phyloP scores from a whole-genome alignment of 2,329 filamentous ascomycete species.

The Alternaria viburni region DNA sequence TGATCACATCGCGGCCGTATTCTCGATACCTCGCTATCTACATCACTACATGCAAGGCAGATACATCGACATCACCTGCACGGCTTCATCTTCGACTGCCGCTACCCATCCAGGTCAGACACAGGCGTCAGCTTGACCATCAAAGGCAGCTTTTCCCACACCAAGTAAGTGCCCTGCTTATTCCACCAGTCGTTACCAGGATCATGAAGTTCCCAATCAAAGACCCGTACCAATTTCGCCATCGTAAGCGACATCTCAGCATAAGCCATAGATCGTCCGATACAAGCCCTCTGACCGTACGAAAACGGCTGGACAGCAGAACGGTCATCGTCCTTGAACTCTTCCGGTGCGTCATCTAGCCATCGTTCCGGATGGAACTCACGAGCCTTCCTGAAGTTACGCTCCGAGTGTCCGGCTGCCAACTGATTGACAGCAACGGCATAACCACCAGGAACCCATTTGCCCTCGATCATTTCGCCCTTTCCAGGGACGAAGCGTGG shows the following conservation, averaged over 20 bases:
- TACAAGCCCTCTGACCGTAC: slow-evolving; percentile 13
- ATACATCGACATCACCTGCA: neutral
- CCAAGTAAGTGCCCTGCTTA: slow-evolving; percentile 4
- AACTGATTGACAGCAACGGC: slow-evolving; percentile 23
- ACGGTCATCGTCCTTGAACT: slow-evolving; percentile 35
- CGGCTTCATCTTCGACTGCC: neutral
- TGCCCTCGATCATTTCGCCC: slow-evolving; percentile 21
- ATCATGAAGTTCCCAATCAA: slow-evolving; percentile 1
- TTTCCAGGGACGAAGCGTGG: slow-evolving; percentile 21
- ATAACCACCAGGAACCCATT: slow-evolving; percentile 25
- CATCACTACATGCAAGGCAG: neutral
- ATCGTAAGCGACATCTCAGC: neutral
- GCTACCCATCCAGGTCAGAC: neutral
- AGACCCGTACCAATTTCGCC: slow-evolving; percentile 1
- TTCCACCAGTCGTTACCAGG: slow-evolving; percentile 3
- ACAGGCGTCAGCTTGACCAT: slow-evolving; percentile 1
- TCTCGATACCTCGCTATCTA: neutral
- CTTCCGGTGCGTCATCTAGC: slow-evolving; percentile 1
- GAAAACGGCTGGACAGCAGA: slow-evolving; percentile 36
- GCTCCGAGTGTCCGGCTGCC: slow-evolving; percentile 17
- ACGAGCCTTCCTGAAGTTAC: slow-evolving; percentile 26
- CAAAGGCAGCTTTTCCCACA: slow-evolving; percentile 10
- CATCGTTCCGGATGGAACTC: slow-evolving; percentile 16
- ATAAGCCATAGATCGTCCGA: slow-evolving; percentile 9
- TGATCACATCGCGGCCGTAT: neutral